Evolutionary conservation across 1,284 basidiomycete genomes (phyloP), one percentile per base, ranked within the genome.

Genomic region (Naganishia sp.): DNA sequence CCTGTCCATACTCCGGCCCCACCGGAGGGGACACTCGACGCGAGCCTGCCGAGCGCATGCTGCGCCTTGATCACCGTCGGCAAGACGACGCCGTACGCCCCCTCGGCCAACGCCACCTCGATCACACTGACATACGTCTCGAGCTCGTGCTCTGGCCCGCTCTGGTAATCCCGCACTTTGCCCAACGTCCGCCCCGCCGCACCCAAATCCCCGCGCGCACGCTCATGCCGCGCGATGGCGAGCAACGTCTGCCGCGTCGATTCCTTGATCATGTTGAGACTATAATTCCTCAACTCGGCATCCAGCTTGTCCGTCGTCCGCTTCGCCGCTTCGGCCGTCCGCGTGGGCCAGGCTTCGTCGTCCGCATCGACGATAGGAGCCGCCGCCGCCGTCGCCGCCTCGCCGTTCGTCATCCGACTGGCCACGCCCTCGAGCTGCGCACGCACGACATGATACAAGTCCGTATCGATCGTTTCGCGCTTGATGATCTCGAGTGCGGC

Each of bases 231-330:
- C n/a, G 67, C 67, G 31, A 42, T 49, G 21, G 67, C 56, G 42
- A 63, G 47, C 21, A 56, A 45, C 6, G 64, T 68, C n/a, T 66
- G 64, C 67, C 67, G 57, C 25, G 51, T 61, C 43, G 63, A 66
- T 41, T 68, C 67, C 54, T 68, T 68, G 64, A 68, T 68, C 58
- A 66, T 17, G 46, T 68, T 68, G 55, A 50, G 53, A 35, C 47
- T 51, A 17, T 68, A 68, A 23, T 66, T 65, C 11, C 62, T 28
- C 64, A 68, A 46, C 45, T 68, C 67, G 17, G 60, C 60, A 6
- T 68, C 64, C 2, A 68, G 43, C 32, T 68, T 68, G 17, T 62
- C 50, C 18, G 21, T 32, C 23, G 63, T 58, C 25, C 51, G 35
- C 18, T 45, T 23, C 15, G 58, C 60, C 13, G 47, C 45, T 13